phyloP scores from a whole-genome alignment of 106 monocot species.

The Phalaenopsis equestris region DNA sequence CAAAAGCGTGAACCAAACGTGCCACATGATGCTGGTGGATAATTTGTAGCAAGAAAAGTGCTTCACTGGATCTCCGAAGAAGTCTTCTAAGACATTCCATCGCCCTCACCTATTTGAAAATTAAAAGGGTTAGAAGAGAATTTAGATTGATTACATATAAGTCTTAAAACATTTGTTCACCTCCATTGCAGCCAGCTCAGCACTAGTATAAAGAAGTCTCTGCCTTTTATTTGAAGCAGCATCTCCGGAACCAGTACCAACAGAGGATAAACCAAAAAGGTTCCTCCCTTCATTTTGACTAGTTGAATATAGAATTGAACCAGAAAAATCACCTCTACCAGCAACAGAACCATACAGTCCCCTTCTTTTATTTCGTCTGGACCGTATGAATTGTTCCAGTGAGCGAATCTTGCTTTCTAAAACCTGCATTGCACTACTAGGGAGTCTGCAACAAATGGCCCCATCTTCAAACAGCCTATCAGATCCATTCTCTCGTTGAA shows the following conservation, averaged over 20 bases:
- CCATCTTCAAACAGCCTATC: conserved; percentile 39
- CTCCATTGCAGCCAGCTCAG: conserved; percentile 97
- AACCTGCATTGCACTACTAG: conserved; percentile 50
- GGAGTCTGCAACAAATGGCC: conserved; percentile 60
- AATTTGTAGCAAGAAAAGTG: conserved; percentile 89
- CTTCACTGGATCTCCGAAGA: conserved; percentile 91
- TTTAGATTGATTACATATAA: background rate
- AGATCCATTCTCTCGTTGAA: conserved; percentile 28
- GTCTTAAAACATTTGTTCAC: conserved; percentile 21
- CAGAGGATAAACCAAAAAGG: conserved; percentile 19
- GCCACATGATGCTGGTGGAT: conserved; percentile 81
- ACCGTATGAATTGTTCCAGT: conserved; percentile 81
- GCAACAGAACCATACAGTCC: conserved; percentile 96
- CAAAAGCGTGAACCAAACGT: conserved; percentile 73
- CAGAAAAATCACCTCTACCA: conserved; percentile 65
- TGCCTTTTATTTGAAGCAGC: conserved; percentile 50
- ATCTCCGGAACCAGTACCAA: conserved; percentile 23
- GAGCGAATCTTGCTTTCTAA: conserved; percentile 79
- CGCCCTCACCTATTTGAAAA: conserved; percentile 64
- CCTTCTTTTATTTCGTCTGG: conserved; percentile 83
- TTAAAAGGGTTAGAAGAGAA: conserved; percentile 4
- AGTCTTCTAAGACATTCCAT: conserved; percentile 95
- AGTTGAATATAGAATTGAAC: conserved; percentile 67
- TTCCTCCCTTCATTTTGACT: conserved; percentile 23
- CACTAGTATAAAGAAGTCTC: conserved; percentile 45